phyloP scores from a whole-genome alignment of 306 rosid species.

The Dalbergia oliveri region DNA sequence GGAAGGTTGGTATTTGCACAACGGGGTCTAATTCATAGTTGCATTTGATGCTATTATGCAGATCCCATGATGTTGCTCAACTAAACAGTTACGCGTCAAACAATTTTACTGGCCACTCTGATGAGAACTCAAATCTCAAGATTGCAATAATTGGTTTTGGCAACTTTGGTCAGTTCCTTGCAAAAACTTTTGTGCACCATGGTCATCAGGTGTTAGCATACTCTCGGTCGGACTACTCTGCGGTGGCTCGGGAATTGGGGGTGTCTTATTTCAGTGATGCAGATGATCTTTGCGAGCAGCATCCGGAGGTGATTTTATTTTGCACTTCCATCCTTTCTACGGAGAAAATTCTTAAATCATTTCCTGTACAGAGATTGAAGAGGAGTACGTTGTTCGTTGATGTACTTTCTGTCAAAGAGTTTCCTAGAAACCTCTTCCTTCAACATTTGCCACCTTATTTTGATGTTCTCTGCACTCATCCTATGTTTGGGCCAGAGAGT shows the following conservation, averaged over 20 bases:
- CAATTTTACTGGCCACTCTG: slow-evolving; percentile 30
- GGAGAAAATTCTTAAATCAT: slow-evolving; percentile 71
- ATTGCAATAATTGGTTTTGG: slow-evolving; percentile 88
- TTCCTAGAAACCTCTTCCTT: slow-evolving; percentile 82
- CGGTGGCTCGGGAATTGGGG: slow-evolving; percentile 68
- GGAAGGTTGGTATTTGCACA: not conserved
- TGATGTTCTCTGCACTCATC: slow-evolving; percentile 91
- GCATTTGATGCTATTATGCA: slow-evolving; percentile 46
- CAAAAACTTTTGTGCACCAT: slow-evolving; percentile 66
- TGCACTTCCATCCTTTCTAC: slow-evolving; percentile 94
- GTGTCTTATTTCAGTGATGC: slow-evolving; percentile 66
- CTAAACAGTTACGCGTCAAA: slow-evolving; percentile 36
- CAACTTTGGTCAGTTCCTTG: slow-evolving; percentile 92
- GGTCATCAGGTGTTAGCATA: slow-evolving; percentile 84
- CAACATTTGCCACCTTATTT: slow-evolving; percentile 66
- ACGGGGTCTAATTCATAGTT: slow-evolving; percentile 28
- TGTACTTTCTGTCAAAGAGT: slow-evolving; percentile 92
- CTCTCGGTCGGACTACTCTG: slow-evolving; percentile 81
- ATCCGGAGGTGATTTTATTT: slow-evolving; percentile 86
- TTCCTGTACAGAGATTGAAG: slow-evolving; percentile 81
- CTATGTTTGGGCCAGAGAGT: slow-evolving; percentile 98
- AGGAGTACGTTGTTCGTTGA: slow-evolving; percentile 90
- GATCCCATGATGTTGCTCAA: slow-evolving; percentile 44
- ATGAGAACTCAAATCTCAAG: slow-evolving; percentile 65
- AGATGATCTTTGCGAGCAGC: slow-evolving; percentile 89